Conservation (phyloP, 768 basidiomycete species). For the Pleurotus cornucopiae region DNA sequence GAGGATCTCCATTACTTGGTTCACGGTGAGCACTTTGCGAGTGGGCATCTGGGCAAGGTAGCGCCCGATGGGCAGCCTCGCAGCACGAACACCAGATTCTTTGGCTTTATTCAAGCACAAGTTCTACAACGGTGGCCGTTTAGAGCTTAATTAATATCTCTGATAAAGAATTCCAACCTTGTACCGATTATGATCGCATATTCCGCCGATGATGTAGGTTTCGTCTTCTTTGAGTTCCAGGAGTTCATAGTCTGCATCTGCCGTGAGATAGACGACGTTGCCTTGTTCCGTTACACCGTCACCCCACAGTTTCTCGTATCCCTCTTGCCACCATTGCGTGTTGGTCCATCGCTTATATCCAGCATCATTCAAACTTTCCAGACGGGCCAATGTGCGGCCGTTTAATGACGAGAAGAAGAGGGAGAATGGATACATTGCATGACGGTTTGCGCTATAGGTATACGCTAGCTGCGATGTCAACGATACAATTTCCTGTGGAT, state of each 20-base stretch:
- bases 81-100: slow-evolving; percentile 70
- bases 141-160: slow-evolving; percentile 6
- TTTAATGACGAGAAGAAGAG: slow-evolving; percentile 80
- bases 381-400: slow-evolving; percentile 60
- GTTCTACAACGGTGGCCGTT: slow-evolving; percentile 45
- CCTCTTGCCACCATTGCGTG: slow-evolving; percentile 80
- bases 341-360: slow-evolving; percentile 77
- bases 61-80: slow-evolving; percentile 91
- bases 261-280: slow-evolving; percentile 86
- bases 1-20: slow-evolving; percentile 93
- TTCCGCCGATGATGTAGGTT: slow-evolving; percentile 93
- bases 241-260: slow-evolving; percentile 86
- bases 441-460: slow-evolving; percentile 84
- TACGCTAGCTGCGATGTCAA: slow-evolving; percentile 89
- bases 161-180: slow-evolving; percentile 48
- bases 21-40: slow-evolving; percentile 95
- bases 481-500: slow-evolving; percentile 79
- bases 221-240: slow-evolving; percentile 78
- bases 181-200: slow-evolving; percentile 94
- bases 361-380: slow-evolving; percentile 62
- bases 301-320: slow-evolving; percentile 69
- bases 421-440: slow-evolving; percentile 63
- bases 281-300: slow-evolving; percentile 28
- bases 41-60: slow-evolving; percentile 82
- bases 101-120: slow-evolving; percentile 87